A percentile compares a stretch with the other conserved stretches of the same genome.
These are phyloP conservation scores for Phragmites australis DNA, from an alignment of 176 grass and related monocot genomes.

Conservation along the genomic window DNA sequence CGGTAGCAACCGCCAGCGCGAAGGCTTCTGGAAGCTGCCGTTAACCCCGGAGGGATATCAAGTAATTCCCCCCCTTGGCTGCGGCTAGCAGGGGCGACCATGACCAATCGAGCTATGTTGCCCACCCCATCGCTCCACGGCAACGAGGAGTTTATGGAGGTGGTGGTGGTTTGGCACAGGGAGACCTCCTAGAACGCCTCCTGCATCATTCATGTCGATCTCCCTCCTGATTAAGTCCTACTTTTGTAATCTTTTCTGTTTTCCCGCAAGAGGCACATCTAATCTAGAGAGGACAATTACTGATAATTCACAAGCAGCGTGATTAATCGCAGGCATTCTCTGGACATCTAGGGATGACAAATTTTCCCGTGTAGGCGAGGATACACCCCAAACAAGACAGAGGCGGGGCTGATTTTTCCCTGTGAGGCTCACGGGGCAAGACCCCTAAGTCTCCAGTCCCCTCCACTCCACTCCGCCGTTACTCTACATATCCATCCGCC, in stretches of 20 bases:
- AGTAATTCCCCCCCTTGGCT: background rate
- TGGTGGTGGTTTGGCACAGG: slow-evolving; percentile 76
- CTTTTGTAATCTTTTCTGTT: too few relatives aligned
- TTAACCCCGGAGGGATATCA: background rate
- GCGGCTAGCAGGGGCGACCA: background rate
- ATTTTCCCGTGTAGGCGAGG: too few relatives aligned
- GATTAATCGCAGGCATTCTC: too few relatives aligned
- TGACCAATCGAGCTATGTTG: background rate
- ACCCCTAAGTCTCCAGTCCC: too few relatives aligned
- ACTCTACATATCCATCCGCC: too few relatives aligned
- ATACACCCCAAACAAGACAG: too few relatives aligned
- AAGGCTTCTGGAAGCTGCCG: background rate
- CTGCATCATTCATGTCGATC: slow-evolving; percentile 53
- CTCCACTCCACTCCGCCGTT: too few relatives aligned
- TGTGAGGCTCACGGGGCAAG: too few relatives aligned
- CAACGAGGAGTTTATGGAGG: slow-evolving; percentile 43
- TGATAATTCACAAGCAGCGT: too few relatives aligned
- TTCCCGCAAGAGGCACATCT: background rate
- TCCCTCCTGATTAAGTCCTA: background rate
- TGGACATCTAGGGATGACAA: too few relatives aligned
- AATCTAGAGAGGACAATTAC: too few relatives aligned
- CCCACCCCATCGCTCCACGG: background rate
- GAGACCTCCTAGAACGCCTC: slow-evolving; percentile 74
- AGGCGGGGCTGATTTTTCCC: too few relatives aligned
- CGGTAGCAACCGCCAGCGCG: background rate